Evolutionary conservation across 495 filamentous ascomycete genomes (phyloP), one percentile per base, ranked within the genome.

Genomic region (Penicillium canariense): DNA sequence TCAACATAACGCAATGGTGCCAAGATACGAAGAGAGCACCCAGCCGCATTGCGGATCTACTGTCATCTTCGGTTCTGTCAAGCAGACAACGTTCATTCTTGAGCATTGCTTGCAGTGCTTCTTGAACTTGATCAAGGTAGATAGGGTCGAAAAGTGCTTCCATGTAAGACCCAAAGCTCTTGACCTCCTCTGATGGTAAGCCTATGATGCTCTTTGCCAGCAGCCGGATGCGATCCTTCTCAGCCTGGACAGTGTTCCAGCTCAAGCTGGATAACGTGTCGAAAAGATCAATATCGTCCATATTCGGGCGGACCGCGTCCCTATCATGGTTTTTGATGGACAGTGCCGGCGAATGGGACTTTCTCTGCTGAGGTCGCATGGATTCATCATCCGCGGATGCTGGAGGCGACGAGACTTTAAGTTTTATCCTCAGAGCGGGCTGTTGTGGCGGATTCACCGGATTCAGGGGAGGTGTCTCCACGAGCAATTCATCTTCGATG

Each of bases 1-100:
- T 18, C 32, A 49, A 28, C 18, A 31, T 2, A 10, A 34, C 48
- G 22, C 70, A 68, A 31, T 71, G 68, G 8, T 73, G 48, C 70
- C 73, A 79, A 15, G 69, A 72, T 20, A 79, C 66, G 32, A 66
- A 75, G 44, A 75, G 61, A 12, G 64, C 56, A 2, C 66, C 65
- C 6, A 68, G 58, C 2, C 68, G 66, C 67, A 77, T 71, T 18
- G 68, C 45, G 3, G 58, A 15, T 10, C 46, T 31, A 23, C 36
- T 58, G 1, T 63, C 46, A 1, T 48, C 48, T 1, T 42, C 11
- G 8, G 43, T 50, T 25, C 26, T 17, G 6, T 15, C 54, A 1
- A 44, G 27, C 1, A 58, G 14, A 2, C 14, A n/a, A 6, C 12
- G 12, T 20, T 48, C 1, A 28, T 63, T 38, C 3, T 55, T 15